A percentile compares a stretch with the other conserved stretches of the same genome.
Evolutionary conservation across 106 monocot species (phyloP).

Genomic region (Gastrodia elata): DNA sequence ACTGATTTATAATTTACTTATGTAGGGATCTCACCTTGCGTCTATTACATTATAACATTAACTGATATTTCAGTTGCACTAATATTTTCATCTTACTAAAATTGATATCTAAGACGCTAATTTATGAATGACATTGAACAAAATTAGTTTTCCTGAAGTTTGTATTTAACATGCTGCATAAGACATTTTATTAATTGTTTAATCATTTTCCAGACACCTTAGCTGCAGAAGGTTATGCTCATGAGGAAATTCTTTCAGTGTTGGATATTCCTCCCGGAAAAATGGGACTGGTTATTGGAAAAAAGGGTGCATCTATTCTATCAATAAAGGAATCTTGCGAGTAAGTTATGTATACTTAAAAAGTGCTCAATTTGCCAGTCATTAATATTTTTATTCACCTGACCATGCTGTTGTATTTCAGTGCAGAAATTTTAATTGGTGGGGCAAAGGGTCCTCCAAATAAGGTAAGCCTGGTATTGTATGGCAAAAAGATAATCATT

Average conservation of each 20-base stretch:
- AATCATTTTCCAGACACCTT: slow-evolving; percentile 40
- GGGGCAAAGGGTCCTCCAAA: slow-evolving; percentile 79
- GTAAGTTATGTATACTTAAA: slow-evolving; percentile 26
- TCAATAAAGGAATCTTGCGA: slow-evolving; percentile 74
- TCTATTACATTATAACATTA: no score
- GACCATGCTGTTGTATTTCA: slow-evolving; percentile 23
- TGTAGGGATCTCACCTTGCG: no score
- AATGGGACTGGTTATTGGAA: slow-evolving; percentile 94
- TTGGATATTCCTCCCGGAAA: slow-evolving; percentile 82
- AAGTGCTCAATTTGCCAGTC: not conserved
- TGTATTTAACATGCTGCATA: not conserved
- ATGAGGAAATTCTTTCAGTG: slow-evolving; percentile 76
- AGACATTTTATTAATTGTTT: not conserved
- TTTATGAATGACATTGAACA: no score
- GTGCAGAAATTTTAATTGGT: slow-evolving; percentile 76
- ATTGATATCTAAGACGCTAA: no score
- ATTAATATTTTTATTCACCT: not conserved
- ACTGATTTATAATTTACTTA: no score
- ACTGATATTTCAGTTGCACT: no score
- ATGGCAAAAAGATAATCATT: not conserved
- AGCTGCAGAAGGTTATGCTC: slow-evolving; percentile 34
- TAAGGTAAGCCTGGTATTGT: slow-evolving; percentile 36
- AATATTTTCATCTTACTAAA: no score
- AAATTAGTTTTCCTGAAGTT: no score
- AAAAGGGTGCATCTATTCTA: slow-evolving; percentile 60